A percentile compares a stretch with the other conserved stretches of the same genome.
These are phyloP conservation scores for Flaveria floridana DNA, from an alignment of 140 eudicot genomes.

Conservation along the genomic window DNA sequence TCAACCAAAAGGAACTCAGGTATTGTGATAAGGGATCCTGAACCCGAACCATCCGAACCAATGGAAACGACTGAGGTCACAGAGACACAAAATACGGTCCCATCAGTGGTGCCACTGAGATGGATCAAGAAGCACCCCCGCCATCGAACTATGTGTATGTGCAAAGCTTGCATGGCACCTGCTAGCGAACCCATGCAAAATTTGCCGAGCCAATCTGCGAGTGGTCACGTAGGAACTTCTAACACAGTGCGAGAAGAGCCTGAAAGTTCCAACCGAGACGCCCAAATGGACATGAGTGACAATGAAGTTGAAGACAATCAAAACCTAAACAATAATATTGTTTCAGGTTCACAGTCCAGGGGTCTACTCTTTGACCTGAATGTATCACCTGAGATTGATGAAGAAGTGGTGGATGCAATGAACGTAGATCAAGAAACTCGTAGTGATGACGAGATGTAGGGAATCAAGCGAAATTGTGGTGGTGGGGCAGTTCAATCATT, in stretches of 20 bases:
- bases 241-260: neutral
- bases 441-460: neutral
- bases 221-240: neutral
- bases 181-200: neutral
- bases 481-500: neutral
- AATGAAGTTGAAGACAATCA: neutral
- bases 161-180: neutral
- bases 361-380: slow-evolving; percentile 5
- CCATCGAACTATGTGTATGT: neutral
- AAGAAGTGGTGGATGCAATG: neutral
- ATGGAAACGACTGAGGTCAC: neutral
- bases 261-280: neutral
- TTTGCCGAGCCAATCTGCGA: neutral
- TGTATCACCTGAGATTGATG: neutral
- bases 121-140: neutral
- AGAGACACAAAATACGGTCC: neutral
- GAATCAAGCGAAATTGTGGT: neutral
- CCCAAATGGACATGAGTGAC: neutral
- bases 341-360: neutral
- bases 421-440: neutral
- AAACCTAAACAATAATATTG: neutral
- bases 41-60: neutral
- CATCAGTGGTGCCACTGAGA: neutral
- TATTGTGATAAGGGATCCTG: neutral
- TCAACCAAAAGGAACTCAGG: neutral